Conservation (phyloP, 164 flowering plant genomes). For the Liquidambar formosana region DNA sequence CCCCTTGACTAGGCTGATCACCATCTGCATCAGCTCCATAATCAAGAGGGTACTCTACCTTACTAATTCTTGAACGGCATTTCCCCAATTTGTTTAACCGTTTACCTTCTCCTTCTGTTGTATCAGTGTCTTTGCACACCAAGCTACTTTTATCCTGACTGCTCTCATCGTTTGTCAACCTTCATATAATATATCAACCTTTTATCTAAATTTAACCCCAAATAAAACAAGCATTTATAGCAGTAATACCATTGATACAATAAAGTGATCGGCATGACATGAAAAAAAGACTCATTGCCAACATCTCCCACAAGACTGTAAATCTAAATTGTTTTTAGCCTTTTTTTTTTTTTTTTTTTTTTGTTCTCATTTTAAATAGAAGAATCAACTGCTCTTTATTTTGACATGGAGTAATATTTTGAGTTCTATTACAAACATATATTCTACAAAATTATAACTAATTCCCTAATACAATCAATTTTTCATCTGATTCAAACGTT, state of each 20-base stretch:
- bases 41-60: slow-evolving; percentile 56
- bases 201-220: neutral
- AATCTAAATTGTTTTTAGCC: too few species aligned
- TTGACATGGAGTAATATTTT: too few species aligned
- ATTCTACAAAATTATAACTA: too few species aligned
- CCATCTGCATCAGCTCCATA: slow-evolving; percentile 66
- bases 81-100: slow-evolving; percentile 43
- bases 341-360: too few species aligned
- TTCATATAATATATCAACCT: slow-evolving; percentile 12
- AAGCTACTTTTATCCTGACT: slow-evolving; percentile 37
- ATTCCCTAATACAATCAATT: too few species aligned
- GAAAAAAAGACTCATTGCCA: too few species aligned
- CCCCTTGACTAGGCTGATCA: slow-evolving; percentile 73
- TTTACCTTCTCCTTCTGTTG: slow-evolving; percentile 49
- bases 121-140: slow-evolving; percentile 46
- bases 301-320: too few species aligned
- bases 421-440: too few species aligned
- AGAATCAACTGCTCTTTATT: too few species aligned
- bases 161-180: slow-evolving; percentile 44
- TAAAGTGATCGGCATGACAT: too few species aligned
- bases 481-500: too few species aligned
- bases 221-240: neutral
- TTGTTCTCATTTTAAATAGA: too few species aligned
- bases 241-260: neutral
- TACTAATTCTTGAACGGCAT: slow-evolving; percentile 51